Evolutionary conservation across 1,284 basidiomycete genomes (phyloP), one percentile per base, ranked within the genome.

Genomic region (Hemileccinum hortonii): DNA sequence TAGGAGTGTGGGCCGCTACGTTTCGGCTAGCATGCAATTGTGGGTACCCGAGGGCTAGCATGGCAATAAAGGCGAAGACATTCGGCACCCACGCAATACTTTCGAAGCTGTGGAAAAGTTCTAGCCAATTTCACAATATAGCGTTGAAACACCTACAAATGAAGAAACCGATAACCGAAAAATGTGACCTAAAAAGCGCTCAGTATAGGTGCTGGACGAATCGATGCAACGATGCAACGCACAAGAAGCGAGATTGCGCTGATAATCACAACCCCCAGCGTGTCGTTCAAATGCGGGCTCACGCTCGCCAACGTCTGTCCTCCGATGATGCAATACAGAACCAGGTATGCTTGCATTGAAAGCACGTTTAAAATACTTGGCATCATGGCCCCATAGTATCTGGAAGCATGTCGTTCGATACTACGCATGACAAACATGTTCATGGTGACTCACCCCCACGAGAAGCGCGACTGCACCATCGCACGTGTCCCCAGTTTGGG

Each of bases 221-320:
- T 16, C 6, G 18, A 44, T 30, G 16, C 11, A 29, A 40, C 8
- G 43, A 54, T 21, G 21, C 11, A 26, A 60, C 76, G 64, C 37
- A 90, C 80, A 30, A 77, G 73, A 22, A 93, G 74, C 1, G 86
- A 82, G 30, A 91, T 77, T 24, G 88, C 54, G 3, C 81, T 75
- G 26, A 92, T 87, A 51, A 94, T 85, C 16, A 90, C 85, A 55
- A 94, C 93, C 1, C 92, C 92, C 7, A 89, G 50, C 0, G 80
- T 77, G 42, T 76, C 77, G 52, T 75, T 60, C 16, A 83, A 60
- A 49, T 73, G 72, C 18, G 69, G 64, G 39, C 80, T 85, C 9
- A 84, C 81, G 33, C 82, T 79, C 3, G 82, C 79, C 39, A 92
- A 71, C 1, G 84, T 81, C 64, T 91, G 87, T 0, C 87, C 90